phyloP scores from a whole-genome alignment of 75 land plant species.

The Sequoia sempervirens region DNA sequence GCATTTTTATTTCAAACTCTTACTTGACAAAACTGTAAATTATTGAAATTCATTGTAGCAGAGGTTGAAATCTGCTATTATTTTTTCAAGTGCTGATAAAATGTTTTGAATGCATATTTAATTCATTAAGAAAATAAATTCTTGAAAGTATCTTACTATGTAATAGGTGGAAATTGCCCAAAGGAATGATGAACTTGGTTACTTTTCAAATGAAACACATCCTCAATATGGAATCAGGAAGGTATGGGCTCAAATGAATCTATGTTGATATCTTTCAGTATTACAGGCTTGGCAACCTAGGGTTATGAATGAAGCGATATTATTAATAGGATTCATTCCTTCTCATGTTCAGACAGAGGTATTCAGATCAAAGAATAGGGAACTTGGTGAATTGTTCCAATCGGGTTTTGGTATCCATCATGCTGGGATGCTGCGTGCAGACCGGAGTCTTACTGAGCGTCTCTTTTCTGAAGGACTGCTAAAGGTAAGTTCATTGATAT shows the following conservation, averaged over 20 bases:
- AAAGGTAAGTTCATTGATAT: conserved; percentile 43
- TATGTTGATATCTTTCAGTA: not conserved
- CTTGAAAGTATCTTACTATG: not conserved
- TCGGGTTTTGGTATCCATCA: conserved; percentile 91
- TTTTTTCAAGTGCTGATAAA: not conserved
- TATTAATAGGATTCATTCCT: not conserved
- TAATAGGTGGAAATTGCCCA: conserved; percentile 71
- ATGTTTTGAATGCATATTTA: conserved; percentile 2
- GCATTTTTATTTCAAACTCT: not conserved
- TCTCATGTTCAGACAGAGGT: conserved; percentile 77
- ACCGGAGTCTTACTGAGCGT: conserved; percentile 86
- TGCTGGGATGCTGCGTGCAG: conserved; percentile 98
- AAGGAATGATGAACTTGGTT: conserved; percentile 47
- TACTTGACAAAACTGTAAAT: not conserved
- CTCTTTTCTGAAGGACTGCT: conserved; percentile 88
- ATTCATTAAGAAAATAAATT: not conserved
- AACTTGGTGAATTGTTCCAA: conserved; percentile 70
- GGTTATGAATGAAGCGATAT: not conserved
- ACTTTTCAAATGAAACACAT: conserved; percentile 61
- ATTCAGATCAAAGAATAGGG: conserved; percentile 77
- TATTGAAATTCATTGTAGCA: not conserved
- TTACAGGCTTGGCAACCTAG: not conserved
- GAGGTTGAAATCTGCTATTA: not conserved
- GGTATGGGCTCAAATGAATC: conserved; percentile 28
- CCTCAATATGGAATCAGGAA: conserved; percentile 67